A percentile compares a stretch with the other conserved stretches of the same genome.
phyloP scores from a whole-genome alignment of 1,284 basidiomycete species.

The Takashimella koratensis region DNA sequence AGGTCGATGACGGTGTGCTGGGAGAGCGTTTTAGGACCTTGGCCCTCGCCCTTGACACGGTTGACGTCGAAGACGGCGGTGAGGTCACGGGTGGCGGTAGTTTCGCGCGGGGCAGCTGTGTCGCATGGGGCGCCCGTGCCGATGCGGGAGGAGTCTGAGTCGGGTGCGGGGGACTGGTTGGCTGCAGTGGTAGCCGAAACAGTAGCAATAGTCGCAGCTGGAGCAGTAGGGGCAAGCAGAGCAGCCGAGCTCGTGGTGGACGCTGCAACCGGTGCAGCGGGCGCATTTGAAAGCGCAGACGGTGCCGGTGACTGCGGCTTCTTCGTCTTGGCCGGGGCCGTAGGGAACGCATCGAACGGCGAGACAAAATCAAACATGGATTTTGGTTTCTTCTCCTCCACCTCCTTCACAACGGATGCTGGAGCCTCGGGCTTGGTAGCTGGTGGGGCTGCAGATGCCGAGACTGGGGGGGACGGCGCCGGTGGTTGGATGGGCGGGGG shows the following conservation, averaged over 20 bases:
- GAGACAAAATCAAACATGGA: constrained; percentile 44
- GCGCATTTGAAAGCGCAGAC: background rate
- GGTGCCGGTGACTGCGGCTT: background rate
- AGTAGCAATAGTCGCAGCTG: background rate
- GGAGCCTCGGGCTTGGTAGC: too few species aligned
- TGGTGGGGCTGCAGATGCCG: too few species aligned
- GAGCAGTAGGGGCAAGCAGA: background rate
- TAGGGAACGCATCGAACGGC: constrained; percentile 39
- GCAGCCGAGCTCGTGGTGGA: background rate
- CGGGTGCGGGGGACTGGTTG: background rate
- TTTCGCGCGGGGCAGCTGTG: background rate
- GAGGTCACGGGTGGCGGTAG: background rate
- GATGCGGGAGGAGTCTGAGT: background rate
- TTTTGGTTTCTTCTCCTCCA: too few species aligned
- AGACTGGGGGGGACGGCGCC: too few species aligned
- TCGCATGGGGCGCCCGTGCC: background rate
- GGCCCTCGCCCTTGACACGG: constrained; percentile 22
- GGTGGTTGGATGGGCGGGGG: too few species aligned
- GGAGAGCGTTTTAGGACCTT: constrained; percentile 17
- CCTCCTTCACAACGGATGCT: too few species aligned
- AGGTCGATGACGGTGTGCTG: constrained; percentile 28
- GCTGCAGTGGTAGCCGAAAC: background rate
- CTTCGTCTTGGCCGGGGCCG: background rate
- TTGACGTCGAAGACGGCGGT: constrained; percentile 1
- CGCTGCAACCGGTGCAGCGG: background rate